These are phyloP conservation scores for Prunus yedoensis DNA, from an alignment of 331 rosid genomes.

Conservation along the genomic window DNA sequence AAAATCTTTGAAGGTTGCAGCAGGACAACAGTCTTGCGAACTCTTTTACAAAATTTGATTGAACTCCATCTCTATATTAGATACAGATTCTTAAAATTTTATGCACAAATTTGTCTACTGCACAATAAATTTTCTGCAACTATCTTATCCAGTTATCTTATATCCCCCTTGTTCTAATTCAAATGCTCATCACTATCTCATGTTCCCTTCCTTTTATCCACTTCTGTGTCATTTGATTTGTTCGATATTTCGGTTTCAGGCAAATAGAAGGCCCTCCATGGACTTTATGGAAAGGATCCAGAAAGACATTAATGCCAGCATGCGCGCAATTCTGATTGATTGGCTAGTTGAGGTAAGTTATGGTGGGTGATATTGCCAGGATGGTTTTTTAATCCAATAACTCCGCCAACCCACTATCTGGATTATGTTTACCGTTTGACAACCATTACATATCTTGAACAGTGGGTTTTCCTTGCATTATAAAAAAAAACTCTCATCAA, in stretches of 20 bases:
- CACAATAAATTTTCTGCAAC: neutral
- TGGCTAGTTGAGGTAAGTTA: conserved; percentile 88
- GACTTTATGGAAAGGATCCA: conserved; percentile 73
- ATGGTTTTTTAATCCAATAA: conserved; percentile 6
- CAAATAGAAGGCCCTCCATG: conserved; percentile 72
- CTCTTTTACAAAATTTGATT: neutral
- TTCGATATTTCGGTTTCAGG: conserved; percentile 34
- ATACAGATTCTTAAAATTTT: neutral
- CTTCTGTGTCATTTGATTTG: conserved; percentile 2
- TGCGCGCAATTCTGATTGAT: conserved; percentile 76
- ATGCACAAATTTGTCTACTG: neutral
- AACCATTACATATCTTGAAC: neutral
- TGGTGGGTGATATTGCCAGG: neutral
- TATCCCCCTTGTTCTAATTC: neutral
- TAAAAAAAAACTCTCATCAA: neutral
- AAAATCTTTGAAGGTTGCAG: neutral
- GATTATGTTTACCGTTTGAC: neutral
- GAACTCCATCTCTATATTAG: neutral
- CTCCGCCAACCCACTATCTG: neutral
- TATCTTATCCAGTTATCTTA: neutral
- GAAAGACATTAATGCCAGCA: conserved; percentile 64
- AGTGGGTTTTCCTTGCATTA: conserved; percentile 6
- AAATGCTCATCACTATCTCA: neutral
- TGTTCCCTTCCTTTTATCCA: neutral
- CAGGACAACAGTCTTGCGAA: neutral